Conservation (phyloP, 1,284 basidiomycete genomes). For the Ganoderma boninense region DNA sequence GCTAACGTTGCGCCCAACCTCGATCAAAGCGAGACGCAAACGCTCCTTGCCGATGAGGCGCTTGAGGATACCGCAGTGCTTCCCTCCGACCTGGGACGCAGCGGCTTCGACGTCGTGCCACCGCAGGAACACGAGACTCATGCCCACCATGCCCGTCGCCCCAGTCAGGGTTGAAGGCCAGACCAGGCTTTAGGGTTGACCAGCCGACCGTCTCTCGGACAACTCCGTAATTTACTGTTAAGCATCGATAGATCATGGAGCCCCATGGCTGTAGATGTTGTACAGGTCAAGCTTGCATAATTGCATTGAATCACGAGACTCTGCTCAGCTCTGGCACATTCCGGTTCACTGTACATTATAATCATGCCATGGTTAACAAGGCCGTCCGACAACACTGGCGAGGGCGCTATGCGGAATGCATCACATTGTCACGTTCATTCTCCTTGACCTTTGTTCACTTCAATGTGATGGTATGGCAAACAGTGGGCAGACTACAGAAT, state of each 20-base stretch:
- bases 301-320: neutral
- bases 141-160: constrained; percentile 8
- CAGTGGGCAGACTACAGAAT: no score
- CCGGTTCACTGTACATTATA: neutral
- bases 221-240: neutral
- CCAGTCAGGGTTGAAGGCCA: constrained; percentile 1
- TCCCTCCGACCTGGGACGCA: constrained; percentile 75
- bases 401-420: no score
- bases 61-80: constrained; percentile 79
- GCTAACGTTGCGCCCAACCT: constrained; percentile 36
- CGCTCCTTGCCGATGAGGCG: constrained; percentile 47
- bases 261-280: neutral
- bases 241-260: neutral
- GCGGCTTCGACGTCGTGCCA: constrained; percentile 77
- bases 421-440: neutral
- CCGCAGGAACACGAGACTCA: constrained; percentile 34
- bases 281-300: neutral
- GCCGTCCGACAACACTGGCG: neutral
- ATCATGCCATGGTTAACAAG: neutral
- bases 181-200: neutral
- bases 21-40: constrained; percentile 62
- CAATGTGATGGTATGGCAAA: no score
- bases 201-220: neutral
- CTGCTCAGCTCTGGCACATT: neutral
- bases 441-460: no score